Conservation (phyloP, 2,329 filamentous ascomycete species). For the Talaromyces verruculosus region DNA sequence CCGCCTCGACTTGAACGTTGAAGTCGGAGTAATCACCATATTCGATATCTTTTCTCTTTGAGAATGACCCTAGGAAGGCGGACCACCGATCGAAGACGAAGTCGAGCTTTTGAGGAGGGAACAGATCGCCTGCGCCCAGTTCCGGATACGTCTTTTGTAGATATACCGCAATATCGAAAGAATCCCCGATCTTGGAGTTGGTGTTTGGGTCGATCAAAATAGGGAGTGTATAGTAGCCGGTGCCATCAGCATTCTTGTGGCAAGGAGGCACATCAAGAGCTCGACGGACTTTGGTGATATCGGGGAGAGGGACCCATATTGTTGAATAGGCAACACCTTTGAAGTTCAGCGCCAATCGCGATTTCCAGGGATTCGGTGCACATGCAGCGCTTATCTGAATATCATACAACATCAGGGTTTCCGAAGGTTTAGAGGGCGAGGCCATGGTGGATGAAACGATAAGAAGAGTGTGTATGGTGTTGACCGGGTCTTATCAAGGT, state of each 20-base stretch:
- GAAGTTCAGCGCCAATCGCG: slow-evolving; percentile 53
- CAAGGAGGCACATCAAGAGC: slow-evolving; percentile 49
- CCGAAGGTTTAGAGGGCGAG: not conserved
- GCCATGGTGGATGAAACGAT: slow-evolving; percentile 18
- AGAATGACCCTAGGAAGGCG: too few species aligned
- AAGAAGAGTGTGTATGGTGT: too few species aligned
- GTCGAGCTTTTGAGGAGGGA: slow-evolving; percentile 48
- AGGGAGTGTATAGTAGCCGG: slow-evolving; percentile 62
- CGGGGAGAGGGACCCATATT: slow-evolving; percentile 54
- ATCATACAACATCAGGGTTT: slow-evolving; percentile 48
- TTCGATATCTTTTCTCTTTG: slow-evolving; percentile 30
- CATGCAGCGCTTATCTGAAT: slow-evolving; percentile 42
- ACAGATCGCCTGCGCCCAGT: slow-evolving; percentile 49
- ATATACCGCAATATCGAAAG: slow-evolving; percentile 65
- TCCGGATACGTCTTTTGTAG: slow-evolving; percentile 55
- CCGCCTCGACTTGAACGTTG: slow-evolving; percentile 56
- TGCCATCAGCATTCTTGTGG: slow-evolving; percentile 58
- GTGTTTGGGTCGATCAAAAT: slow-evolving; percentile 53
- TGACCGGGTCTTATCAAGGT: too few species aligned
- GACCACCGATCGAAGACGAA: slow-evolving; percentile 33
- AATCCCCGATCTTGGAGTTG: slow-evolving; percentile 55
- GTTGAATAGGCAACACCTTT: slow-evolving; percentile 52
- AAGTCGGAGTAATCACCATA: slow-evolving; percentile 50
- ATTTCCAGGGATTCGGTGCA: slow-evolving; percentile 55
- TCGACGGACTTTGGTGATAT: slow-evolving; percentile 53